These are phyloP conservation scores for Clonostachys chloroleuca DNA, from an alignment of 2,329 filamentous ascomycete genomes.

Conservation along the genomic window DNA sequence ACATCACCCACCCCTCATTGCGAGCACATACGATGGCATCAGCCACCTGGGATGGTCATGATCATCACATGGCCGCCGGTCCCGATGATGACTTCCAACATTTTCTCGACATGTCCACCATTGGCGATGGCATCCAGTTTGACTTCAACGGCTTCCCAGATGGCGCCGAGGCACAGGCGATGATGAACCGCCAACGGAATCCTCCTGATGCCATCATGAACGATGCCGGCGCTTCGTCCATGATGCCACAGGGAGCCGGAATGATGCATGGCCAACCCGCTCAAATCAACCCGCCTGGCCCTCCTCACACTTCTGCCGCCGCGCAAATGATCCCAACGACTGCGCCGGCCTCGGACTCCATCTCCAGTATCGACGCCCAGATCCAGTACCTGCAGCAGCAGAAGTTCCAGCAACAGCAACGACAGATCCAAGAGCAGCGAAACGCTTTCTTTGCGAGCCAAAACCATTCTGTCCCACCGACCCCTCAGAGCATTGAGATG, in stretches of 20 bases:
- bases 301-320: conserved; percentile 14
- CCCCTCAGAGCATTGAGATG: conserved; percentile 77
- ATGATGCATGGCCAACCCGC: conserved; percentile 40
- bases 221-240: conserved; percentile 13
- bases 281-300: conserved; percentile 33
- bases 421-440: conserved; percentile 53
- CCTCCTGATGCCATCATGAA: conserved; percentile 4
- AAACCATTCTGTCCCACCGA: conserved; percentile 66
- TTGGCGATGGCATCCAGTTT: conserved; percentile 52
- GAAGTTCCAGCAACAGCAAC: conserved; percentile 56
- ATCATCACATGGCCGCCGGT: conserved; percentile 45
- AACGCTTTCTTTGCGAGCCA: conserved; percentile 49
- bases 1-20: too few species aligned
- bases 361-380: conserved; percentile 59
- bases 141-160: conserved; percentile 53
- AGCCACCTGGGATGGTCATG: conserved; percentile 50
- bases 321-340: conserved; percentile 36
- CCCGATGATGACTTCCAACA: conserved; percentile 61
- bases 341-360: conserved; percentile 38
- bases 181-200: conserved; percentile 21
- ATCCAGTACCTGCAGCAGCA: conserved; percentile 63
- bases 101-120: conserved; percentile 55
- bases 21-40: conserved; percentile 42
- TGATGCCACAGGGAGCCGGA: background rate
- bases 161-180: conserved; percentile 20